Base-by-base conservation (phyloP, 2,329 filamentous ascomycete genomes). In the Stylonectria norvegica region DNA sequence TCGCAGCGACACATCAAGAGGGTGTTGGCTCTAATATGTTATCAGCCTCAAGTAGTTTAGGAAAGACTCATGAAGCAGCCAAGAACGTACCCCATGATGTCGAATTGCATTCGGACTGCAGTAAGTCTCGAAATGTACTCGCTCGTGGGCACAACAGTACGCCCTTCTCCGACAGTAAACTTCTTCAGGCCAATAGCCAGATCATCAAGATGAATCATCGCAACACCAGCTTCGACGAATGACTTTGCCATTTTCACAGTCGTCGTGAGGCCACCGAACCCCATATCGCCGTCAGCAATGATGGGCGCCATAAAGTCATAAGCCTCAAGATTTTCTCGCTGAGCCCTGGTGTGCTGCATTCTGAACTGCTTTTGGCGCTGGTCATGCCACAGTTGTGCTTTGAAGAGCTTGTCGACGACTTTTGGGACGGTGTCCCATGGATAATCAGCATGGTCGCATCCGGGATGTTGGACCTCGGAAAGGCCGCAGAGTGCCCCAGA, bases 121-220 rank as follows among this genome's bases (percentile, higher is more conserved):
- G 55, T 61, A 37, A 68, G 45, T 1, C 64, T 52, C 15, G 58
- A 49, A 5, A 66, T 39, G 34, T 68, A 68, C 43, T 68, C 67
- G 38, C 55, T 58, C 0, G 64, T 68, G 2, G 66, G 64, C 2
- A 70, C 62, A 0, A 69, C 57, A 0, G 66, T 69, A 4, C 64
- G 52, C 2, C 65, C 65, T 37, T 68, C 55, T 2, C 66, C 66
- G 12, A 63, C 56, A 2, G 66, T 69, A 34, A 69, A 70, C 49
- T 69, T 69, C 53, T 69, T 69, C 49, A 67, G 53, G 5, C 67
- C 67, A 18, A 68, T 64, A 2, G 67, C 66, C 18, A 69, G 51
- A 40, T 69, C 66, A 42, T 70, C 66, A 3, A 70, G 51, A 39
- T 69, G 66, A 32, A 69, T 64, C 60, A 67, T 67, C 11, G 67